A percentile compares a stretch with the other conserved stretches of the same genome.
phyloP scores from a whole-genome alignment of 106 monocot species.

The Allium cepa region DNA sequence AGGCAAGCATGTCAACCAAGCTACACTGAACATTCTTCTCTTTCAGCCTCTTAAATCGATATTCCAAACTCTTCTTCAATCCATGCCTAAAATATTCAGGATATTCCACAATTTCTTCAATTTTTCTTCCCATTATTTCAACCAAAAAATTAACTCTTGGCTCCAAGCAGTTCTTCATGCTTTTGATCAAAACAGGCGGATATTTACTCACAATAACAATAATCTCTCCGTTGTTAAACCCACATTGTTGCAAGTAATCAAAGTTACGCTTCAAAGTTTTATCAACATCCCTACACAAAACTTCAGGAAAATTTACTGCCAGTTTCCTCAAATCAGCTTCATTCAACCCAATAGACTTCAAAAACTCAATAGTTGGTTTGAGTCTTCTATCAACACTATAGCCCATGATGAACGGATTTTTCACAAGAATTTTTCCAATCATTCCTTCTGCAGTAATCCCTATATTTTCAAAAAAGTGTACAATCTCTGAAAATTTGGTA shows the following conservation, averaged over 20 bases:
- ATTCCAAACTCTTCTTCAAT: conserved; percentile 82
- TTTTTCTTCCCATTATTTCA: conserved; percentile 68
- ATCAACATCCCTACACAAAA: conserved; percentile 70
- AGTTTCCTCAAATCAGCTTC: conserved; percentile 41
- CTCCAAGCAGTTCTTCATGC: conserved; percentile 65
- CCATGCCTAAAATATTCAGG: conserved; percentile 83
- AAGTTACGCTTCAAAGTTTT: conserved; percentile 64
- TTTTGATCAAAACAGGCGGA: conserved; percentile 86
- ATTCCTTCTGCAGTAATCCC: conserved; percentile 43
- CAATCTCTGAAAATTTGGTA: conserved; percentile 46
- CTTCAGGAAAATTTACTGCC: conserved; percentile 56
- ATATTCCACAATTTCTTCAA: conserved; percentile 56
- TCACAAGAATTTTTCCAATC: conserved; percentile 60
- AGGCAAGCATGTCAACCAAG: conserved; percentile 74
- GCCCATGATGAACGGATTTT: conserved; percentile 80
- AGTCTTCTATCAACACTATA: conserved; percentile 81
- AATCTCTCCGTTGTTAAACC: conserved; percentile 52
- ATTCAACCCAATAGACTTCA: conserved; percentile 60
- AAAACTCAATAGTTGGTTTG: conserved; percentile 62
- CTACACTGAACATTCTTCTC: conserved; percentile 44
- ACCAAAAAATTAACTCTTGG: conserved; percentile 73
- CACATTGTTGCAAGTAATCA: conserved; percentile 40
- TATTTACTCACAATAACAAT: conserved; percentile 51
- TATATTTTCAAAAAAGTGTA: conserved; percentile 42
- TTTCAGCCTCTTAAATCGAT: conserved; percentile 46